Evolutionary conservation across 306 rosid species (phyloP).

Genomic region (Senna siamea): DNA sequence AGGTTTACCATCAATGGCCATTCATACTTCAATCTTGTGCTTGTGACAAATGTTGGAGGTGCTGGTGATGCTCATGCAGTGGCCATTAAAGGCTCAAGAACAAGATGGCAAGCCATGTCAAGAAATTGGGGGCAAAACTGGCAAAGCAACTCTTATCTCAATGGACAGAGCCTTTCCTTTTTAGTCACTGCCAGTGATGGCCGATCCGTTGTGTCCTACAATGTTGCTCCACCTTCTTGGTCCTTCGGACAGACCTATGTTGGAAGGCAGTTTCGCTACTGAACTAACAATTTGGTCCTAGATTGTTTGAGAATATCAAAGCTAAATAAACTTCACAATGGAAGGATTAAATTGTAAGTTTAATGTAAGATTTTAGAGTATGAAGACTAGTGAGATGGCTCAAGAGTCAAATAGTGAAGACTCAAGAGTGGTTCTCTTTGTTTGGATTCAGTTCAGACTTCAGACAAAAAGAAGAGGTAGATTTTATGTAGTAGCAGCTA

Average conservation of each 20-base stretch:
- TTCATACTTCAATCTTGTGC: slow-evolving; percentile 79
- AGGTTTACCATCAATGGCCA: slow-evolving; percentile 81
- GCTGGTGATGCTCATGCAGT: slow-evolving; percentile 81
- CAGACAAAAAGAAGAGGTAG: no score
- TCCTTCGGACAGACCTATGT: slow-evolving; percentile 78
- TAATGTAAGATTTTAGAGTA: neutral
- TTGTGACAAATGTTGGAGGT: slow-evolving; percentile 82
- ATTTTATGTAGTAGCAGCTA: no score
- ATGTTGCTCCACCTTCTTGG: slow-evolving; percentile 75
- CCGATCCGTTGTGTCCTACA: slow-evolving; percentile 55
- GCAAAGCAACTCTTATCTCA: slow-evolving; percentile 75
- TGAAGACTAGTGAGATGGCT: neutral
- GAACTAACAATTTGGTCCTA: neutral
- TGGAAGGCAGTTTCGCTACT: slow-evolving; percentile 68
- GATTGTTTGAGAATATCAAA: neutral
- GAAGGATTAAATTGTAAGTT: neutral
- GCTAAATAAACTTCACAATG: no score
- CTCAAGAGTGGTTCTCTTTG: neutral
- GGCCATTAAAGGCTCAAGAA: slow-evolving; percentile 73
- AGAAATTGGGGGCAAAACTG: slow-evolving; percentile 91
- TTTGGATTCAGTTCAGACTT: no score
- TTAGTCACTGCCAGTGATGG: slow-evolving; percentile 71
- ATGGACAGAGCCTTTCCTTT: slow-evolving; percentile 81
- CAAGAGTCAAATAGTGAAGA: no score
- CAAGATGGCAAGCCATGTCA: slow-evolving; percentile 77